phyloP scores from a whole-genome alignment of 345 rosid genomes.

The Adansonia digitata region DNA sequence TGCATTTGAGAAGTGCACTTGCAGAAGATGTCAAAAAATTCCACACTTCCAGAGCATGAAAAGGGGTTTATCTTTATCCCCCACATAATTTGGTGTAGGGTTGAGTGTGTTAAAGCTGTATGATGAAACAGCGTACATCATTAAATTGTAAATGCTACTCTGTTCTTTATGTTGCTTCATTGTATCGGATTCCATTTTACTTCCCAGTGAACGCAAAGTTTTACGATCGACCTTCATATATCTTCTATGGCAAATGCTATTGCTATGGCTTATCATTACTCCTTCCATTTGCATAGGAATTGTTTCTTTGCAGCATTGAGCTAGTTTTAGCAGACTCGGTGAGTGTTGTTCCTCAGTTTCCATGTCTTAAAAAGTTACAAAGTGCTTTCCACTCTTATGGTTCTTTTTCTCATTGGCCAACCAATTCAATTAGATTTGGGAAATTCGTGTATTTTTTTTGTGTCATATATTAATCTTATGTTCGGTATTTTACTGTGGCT shows the following conservation, averaged over 20 bases:
- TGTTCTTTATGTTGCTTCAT: not conserved
- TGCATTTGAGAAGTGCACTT: not conserved
- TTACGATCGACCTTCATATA: not conserved
- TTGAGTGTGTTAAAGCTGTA: not conserved
- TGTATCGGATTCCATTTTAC: not conserved
- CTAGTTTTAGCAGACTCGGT: not conserved
- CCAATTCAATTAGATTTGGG: too few species aligned
- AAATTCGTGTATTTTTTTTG: too few species aligned
- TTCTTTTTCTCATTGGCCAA: not conserved
- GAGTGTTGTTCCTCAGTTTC: not conserved
- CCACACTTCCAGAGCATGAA: not conserved
- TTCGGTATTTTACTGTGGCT: too few species aligned
- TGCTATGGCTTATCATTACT: not conserved
- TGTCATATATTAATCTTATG: too few species aligned
- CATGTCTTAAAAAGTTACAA: too few species aligned
- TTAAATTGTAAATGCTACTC: not conserved
- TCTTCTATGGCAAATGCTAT: not conserved
- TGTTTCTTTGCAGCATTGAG: not conserved
- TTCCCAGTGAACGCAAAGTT: not conserved
- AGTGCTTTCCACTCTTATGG: not conserved
- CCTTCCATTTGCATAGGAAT: not conserved
- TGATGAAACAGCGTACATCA: slow-evolving; percentile 16
- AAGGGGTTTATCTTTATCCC: not conserved
- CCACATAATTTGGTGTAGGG: not conserved
- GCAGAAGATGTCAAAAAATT: not conserved